Conservation (phyloP, 768 basidiomycete species). For the Polyporus arcularius region DNA sequence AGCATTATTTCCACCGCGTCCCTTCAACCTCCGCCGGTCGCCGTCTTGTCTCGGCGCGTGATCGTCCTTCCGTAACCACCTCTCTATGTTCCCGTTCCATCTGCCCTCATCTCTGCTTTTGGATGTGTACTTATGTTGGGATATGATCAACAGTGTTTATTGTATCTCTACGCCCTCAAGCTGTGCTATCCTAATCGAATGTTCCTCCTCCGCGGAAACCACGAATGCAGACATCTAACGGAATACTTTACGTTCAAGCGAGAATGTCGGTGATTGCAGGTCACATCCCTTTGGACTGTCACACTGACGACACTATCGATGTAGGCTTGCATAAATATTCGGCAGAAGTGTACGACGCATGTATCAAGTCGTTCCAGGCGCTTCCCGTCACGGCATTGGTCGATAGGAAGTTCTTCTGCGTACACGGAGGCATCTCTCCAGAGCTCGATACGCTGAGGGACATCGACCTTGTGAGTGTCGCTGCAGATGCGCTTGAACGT, state of each 20-base stretch:
- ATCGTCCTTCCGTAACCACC: too few species aligned
- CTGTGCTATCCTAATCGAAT: constrained; percentile 85
- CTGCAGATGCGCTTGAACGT: not conserved
- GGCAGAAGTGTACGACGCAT: constrained; percentile 84
- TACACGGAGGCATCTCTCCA: constrained; percentile 95
- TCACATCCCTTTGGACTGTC: not conserved
- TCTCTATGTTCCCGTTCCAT: too few species aligned
- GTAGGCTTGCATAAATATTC: constrained; percentile 91
- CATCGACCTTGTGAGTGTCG: constrained; percentile 49
- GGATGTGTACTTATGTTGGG: not conserved
- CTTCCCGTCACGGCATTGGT: constrained; percentile 90
- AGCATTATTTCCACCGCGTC: constrained; percentile 18
- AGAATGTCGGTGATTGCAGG: constrained; percentile 65
- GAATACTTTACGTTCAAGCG: constrained; percentile 99
- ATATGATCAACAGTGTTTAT: constrained; percentile 59
- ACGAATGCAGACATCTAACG: constrained; percentile 95
- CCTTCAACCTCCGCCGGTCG: not conserved
- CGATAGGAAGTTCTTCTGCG: constrained; percentile 95
- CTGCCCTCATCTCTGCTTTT: not conserved
- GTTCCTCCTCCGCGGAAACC: constrained; percentile 88
- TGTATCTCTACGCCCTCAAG: constrained; percentile 94
- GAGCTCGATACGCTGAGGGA: constrained; percentile 81
- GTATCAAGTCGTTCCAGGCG: constrained; percentile 86
- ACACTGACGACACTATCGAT: too few species aligned
- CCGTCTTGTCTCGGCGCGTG: not conserved